Percentiles rank a stretch among this genome's conserved stretches.
Conservation (phyloP, 1,284 basidiomycete species). For the Ustilago xerochloae region DNA sequence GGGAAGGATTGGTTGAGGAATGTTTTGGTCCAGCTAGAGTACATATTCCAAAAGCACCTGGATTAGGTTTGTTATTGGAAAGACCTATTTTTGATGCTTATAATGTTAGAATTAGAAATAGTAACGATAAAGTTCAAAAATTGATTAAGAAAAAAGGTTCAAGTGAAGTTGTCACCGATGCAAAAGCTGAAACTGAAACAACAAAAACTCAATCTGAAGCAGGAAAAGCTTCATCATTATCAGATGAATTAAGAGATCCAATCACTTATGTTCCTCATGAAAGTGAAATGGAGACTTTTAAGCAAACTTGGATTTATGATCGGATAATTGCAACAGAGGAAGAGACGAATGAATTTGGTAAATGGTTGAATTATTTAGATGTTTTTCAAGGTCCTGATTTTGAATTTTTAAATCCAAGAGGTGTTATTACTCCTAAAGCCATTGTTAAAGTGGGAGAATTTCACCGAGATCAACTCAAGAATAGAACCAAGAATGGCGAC, state of each 20-base stretch:
- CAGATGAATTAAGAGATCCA: constrained; percentile 44
- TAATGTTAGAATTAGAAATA: constrained; percentile 73
- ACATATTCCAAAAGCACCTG: constrained; percentile 94
- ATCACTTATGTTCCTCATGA: constrained; percentile 46
- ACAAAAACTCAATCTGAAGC: background rate
- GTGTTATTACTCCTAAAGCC: constrained; percentile 67
- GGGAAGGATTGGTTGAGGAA: constrained; percentile 66
- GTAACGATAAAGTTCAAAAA: constrained; percentile 49
- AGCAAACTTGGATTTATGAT: constrained; percentile 64
- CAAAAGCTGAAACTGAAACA: background rate
- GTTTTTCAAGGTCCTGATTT: constrained; percentile 62
- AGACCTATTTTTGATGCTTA: constrained; percentile 88
- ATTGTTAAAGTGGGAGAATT: constrained; percentile 71
- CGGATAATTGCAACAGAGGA: constrained; percentile 77
- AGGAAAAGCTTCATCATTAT: constrained; percentile 3
- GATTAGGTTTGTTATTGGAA: constrained; percentile 92
- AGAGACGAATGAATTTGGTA: constrained; percentile 74
- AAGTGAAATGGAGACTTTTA: constrained; percentile 58
- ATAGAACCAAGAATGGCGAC: constrained; percentile 71
- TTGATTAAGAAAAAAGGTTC: constrained; percentile 68
- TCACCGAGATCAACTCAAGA: constrained; percentile 76
- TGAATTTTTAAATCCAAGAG: constrained; percentile 68
- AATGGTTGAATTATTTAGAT: constrained; percentile 68
- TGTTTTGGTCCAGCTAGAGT: constrained; percentile 77
- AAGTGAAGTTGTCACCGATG: background rate